Evolutionary conservation across 805 yeast genomes (phyloP).

Genomic region (Teunomyces stri): DNA sequence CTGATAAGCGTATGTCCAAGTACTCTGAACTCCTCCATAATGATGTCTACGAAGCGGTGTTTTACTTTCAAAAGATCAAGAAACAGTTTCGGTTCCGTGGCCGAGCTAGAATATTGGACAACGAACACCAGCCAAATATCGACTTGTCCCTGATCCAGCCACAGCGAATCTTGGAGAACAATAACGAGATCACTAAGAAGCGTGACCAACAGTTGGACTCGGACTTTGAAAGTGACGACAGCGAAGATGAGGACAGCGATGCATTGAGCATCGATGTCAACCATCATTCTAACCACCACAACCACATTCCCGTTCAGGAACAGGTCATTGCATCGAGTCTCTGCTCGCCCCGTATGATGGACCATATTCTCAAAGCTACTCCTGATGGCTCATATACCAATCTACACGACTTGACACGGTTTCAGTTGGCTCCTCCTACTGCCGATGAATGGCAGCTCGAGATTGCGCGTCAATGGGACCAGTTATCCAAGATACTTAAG

Average conservation of each 20-base stretch:
- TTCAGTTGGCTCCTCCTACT: constrained; percentile 45
- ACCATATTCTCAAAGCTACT: constrained; percentile 17
- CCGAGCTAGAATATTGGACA: constrained; percentile 47
- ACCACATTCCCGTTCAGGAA: constrained; percentile 10
- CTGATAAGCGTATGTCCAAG: constrained; percentile 71
- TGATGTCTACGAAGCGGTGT: constrained; percentile 70
- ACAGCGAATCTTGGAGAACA: constrained; percentile 15
- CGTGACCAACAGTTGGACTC: constrained; percentile 2
- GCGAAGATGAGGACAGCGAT: constrained; percentile 3
- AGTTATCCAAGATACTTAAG: constrained; percentile 56
- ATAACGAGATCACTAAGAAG: constrained; percentile 16
- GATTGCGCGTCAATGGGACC: constrained; percentile 59
- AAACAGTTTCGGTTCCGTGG: constrained; percentile 78
- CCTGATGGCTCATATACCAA: constrained; percentile 27
- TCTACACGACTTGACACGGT: constrained; percentile 13
- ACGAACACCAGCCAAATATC: constrained; percentile 27
- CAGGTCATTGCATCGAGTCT: constrained; percentile 24
- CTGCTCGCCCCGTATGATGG: constrained; percentile 26
- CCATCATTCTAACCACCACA: background rate
- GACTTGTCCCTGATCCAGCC: constrained; percentile 33
- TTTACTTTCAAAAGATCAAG: constrained; percentile 59
- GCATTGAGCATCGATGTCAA: background rate
- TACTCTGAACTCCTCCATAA: constrained; percentile 49
- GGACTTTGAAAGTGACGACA: constrained; percentile 10
- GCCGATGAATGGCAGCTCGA: constrained; percentile 68